These are phyloP conservation scores for Baffinella frigidus DNA, from an alignment of 208 protist genomes.

Conservation along the genomic window DNA sequence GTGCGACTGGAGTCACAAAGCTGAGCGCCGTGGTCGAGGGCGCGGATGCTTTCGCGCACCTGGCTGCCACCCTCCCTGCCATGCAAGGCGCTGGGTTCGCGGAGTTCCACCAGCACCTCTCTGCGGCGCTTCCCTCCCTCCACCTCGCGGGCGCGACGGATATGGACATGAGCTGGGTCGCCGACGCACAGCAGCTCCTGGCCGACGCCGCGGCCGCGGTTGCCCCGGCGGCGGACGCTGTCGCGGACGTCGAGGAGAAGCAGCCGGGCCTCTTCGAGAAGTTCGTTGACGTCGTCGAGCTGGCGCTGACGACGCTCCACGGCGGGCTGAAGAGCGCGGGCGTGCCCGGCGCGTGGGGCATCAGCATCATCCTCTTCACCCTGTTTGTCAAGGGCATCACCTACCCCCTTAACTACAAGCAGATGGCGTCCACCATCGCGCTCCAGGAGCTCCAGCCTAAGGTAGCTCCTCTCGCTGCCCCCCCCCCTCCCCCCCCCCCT, in stretches of 20 bases:
- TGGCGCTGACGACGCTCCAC: background rate
- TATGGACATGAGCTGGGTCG: background rate
- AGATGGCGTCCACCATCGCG: slow-evolving; percentile 49
- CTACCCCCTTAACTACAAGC: slow-evolving; percentile 50
- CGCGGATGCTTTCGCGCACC: too few species aligned
- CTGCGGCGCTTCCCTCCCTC: too few species aligned
- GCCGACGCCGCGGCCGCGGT: background rate
- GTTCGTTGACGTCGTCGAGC: slow-evolving; percentile 13
- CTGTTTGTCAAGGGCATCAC: slow-evolving; percentile 9
- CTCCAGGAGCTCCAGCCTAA: slow-evolving; percentile 1
- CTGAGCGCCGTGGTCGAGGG: too few species aligned
- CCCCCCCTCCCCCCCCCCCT: too few species aligned
- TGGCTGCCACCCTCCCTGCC: too few species aligned
- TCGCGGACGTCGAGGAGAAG: background rate
- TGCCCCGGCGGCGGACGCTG: background rate
- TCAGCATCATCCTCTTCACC: background rate
- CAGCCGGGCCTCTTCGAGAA: background rate
- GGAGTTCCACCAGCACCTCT: too few species aligned
- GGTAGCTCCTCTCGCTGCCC: too few species aligned
- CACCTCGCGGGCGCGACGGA: too few species aligned
- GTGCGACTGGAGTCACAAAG: too few species aligned
- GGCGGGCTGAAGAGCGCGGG: background rate
- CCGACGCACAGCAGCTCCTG: background rate
- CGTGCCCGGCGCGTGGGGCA: slow-evolving; percentile 13
- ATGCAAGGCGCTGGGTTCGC: too few species aligned